Evolutionary conservation across 257 asterid species (phyloP), one percentile per base, ranked within the genome.

Genomic region (Lycium barbarum): DNA sequence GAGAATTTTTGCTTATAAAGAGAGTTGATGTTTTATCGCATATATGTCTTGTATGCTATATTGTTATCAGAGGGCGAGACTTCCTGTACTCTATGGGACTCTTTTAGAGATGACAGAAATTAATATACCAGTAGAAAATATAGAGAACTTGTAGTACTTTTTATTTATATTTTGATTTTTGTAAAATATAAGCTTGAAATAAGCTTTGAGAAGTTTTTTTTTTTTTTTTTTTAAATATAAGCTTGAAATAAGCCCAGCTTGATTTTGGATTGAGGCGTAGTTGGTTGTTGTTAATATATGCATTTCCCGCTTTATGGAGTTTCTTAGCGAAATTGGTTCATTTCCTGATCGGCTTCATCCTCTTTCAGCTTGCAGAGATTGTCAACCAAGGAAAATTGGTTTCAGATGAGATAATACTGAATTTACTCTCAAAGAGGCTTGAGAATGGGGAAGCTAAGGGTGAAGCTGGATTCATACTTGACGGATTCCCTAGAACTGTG

Each of bases 321-420:
- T 51, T 7, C 22, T 76, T 76, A 3, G 10, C 9, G 40, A 51
- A 76, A 51, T 51, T 26, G 7, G 26, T 12, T 76, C 63, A 26
- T 17, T 10, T 15, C 67, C 20, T 71, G 90, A 6, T 8, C 8
- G 7, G 45, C 65, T 26, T 83, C 10, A 63, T 13, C 22, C 43
- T 61, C 76, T 84, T 87, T 88, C 89, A 96, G 99, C 98, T 96
- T 76, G 90, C 86, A 54, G 98, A 95, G 86, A 94, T 92, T 79
- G 99, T 97, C 84, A 95, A 96, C 95, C 98, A 95, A 84, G 99
- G 99, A 53, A 93, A 94, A 86, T 87, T 96, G 93, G 99, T 95
- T 33, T 93, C 99, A 3, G 99, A 96, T 90, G 99, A 96, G 90
- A 93, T 94, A 61, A 91, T 96, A 84, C 90, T 97, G 6, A 94